These are phyloP conservation scores for Fusarium cicatricum DNA, from an alignment of 2,329 filamentous ascomycete genomes.

Conservation along the genomic window DNA sequence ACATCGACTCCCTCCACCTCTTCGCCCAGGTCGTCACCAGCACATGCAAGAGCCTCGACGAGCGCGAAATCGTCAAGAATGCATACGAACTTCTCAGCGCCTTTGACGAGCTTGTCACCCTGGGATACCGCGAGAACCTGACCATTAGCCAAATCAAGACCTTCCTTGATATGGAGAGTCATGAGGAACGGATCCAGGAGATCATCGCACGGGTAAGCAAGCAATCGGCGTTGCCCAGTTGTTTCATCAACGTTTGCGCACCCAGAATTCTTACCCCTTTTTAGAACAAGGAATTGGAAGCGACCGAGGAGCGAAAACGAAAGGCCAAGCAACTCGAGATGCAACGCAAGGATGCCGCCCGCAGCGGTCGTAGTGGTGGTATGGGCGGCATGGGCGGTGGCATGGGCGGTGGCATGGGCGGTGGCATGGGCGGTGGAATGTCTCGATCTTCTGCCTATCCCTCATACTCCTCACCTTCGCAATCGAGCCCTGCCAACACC, in stretches of 20 bases:
- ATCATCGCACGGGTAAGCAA: slow-evolving; percentile 84
- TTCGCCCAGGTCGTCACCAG: slow-evolving; percentile 97
- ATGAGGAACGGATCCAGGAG: slow-evolving; percentile 98
- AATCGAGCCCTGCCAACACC: slow-evolving; percentile 77
- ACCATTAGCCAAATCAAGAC: slow-evolving; percentile 98
- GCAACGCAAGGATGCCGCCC: slow-evolving; percentile 95
- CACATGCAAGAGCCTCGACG: slow-evolving; percentile 95
- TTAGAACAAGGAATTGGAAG: slow-evolving; percentile 98
- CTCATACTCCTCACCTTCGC: slow-evolving; percentile 83
- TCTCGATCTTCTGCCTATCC: slow-evolving; percentile 85
- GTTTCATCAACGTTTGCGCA: neutral
- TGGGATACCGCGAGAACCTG: slow-evolving; percentile 95
- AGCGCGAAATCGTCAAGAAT: slow-evolving; percentile 93
- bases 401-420: slow-evolving; percentile 40
- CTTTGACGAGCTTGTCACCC: slow-evolving; percentile 95
- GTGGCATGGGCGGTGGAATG: slow-evolving; percentile 52
- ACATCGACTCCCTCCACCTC: slow-evolving; percentile 97
- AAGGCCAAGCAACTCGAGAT: slow-evolving; percentile 99
- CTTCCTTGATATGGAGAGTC: slow-evolving; percentile 98
- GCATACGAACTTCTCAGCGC: slow-evolving; percentile 95
- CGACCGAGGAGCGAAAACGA: slow-evolving; percentile 96
- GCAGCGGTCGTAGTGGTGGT: slow-evolving; percentile 62
- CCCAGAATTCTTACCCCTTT: slow-evolving; percentile 35
- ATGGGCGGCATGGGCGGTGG: slow-evolving; percentile 47
- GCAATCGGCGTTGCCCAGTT: neutral